Evolutionary conservation across 1,284 basidiomycete species (phyloP).

Genomic region (Fomes fomentarius): DNA sequence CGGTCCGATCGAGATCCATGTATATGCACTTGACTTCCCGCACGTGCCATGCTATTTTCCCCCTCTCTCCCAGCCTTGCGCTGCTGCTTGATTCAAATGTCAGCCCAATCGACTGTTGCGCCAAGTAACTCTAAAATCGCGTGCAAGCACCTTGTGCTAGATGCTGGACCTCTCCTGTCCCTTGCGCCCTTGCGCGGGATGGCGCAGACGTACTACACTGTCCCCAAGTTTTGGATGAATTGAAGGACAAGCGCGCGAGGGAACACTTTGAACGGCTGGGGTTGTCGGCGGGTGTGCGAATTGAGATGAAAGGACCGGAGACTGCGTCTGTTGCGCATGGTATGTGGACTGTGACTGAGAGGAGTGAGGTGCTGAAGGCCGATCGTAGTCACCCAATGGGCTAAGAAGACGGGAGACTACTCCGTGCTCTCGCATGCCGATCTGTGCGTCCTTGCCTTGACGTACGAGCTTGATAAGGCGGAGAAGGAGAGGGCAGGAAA

Average conservation of each 20-base stretch:
- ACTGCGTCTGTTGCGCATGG: slow-evolving; percentile 77
- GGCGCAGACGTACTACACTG: slow-evolving; percentile 82
- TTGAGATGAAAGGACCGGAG: slow-evolving; percentile 77
- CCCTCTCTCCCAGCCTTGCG: slow-evolving; percentile 9
- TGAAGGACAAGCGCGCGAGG: slow-evolving; percentile 85
- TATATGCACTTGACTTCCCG: slow-evolving; percentile 4
- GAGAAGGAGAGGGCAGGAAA: slow-evolving; percentile 47
- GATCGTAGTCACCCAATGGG: slow-evolving; percentile 80
- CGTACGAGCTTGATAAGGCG: slow-evolving; percentile 74
- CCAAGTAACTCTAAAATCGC: slow-evolving; percentile 33
- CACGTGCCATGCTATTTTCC: slow-evolving; percentile 26
- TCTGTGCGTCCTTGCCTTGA: slow-evolving; percentile 89
- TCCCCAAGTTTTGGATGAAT: slow-evolving; percentile 89
- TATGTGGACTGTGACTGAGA: slow-evolving; percentile 37
- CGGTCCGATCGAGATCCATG: slow-evolving; percentile 17
- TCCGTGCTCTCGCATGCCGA: slow-evolving; percentile 92
- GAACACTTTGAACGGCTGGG: slow-evolving; percentile 84
- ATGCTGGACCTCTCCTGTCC: slow-evolving; percentile 89
- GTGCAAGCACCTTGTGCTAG: slow-evolving; percentile 85
- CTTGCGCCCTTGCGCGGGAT: slow-evolving; percentile 85
- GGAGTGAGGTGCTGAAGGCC: slow-evolving; percentile 12
- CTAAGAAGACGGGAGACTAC: slow-evolving; percentile 97
- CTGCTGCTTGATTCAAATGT: slow-evolving; percentile 30
- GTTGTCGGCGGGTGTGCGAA: slow-evolving; percentile 74
- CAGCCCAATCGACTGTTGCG: slow-evolving; percentile 25